Conservation (phyloP, 2,329 filamentous ascomycete genomes). For the Claviceps sp. region DNA sequence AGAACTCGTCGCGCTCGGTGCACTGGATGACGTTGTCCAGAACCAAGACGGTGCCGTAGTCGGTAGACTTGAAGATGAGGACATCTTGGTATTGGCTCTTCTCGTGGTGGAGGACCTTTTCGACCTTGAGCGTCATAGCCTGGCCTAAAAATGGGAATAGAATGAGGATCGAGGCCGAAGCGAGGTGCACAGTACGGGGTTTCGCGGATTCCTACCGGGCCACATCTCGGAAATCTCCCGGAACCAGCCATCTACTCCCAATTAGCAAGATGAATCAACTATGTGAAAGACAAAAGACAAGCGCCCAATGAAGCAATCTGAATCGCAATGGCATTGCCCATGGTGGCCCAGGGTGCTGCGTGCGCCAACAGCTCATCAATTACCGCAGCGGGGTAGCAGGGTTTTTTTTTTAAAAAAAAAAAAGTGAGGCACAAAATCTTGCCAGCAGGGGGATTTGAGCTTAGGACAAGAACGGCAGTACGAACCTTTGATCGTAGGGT, state of each 20-base stretch:
- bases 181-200: background rate
- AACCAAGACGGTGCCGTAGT: conserved; percentile 92
- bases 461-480: conserved; percentile 5
- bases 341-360: background rate
- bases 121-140: conserved; percentile 96
- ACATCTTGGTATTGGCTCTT: conserved; percentile 99
- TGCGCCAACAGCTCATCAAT: background rate
- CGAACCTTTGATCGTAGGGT: conserved; percentile 60
- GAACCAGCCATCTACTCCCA: conserved; percentile 88
- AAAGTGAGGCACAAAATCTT: background rate
- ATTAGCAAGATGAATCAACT: background rate
- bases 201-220: conserved; percentile 43
- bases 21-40: conserved; percentile 98
- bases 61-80: conserved; percentile 93
- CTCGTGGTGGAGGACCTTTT: conserved; percentile 97
- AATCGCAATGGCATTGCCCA: background rate
- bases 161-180: conserved; percentile 4
- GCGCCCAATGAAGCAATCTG: background rate
- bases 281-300: background rate
- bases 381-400: conserved; percentile 1
- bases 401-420: background rate
- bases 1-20: conserved; percentile 98
- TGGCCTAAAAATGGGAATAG: conserved; percentile 44
- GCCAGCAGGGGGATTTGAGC: background rate
- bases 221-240: conserved; percentile 98